phyloP scores from a whole-genome alignment of 345 rosid genomes.

The Eucalyptus cloeziana region DNA sequence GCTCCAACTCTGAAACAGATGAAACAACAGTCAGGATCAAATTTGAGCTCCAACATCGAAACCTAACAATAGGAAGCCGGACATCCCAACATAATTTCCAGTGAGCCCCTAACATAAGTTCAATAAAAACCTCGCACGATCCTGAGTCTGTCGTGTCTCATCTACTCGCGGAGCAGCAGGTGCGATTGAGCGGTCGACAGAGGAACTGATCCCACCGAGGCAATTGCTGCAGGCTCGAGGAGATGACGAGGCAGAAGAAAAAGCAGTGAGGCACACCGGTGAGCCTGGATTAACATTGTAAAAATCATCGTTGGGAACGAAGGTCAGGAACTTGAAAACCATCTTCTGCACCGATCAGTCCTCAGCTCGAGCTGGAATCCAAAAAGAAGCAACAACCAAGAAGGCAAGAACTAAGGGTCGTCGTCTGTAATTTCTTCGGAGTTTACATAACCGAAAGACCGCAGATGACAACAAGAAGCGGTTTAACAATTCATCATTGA shows the following conservation, averaged over 20 bases:
- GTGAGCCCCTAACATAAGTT: not conserved
- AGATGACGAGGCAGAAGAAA: not conserved
- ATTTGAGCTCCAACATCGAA: not conserved
- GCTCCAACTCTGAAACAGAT: not conserved
- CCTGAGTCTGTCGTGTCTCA: not conserved
- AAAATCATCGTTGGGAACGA: not conserved
- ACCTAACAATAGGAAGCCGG: not conserved
- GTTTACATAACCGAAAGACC: not conserved
- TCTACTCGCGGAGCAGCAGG: not conserved
- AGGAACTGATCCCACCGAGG: not conserved
- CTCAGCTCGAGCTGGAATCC: not conserved
- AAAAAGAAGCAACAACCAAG: not conserved
- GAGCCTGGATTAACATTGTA: not conserved
- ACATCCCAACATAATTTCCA: not conserved
- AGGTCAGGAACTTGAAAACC: not conserved
- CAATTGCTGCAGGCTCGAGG: not conserved
- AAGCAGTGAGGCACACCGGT: not conserved
- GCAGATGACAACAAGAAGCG: not conserved
- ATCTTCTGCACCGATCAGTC: not conserved
- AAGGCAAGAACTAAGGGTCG: not conserved
- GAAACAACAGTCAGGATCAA: not conserved
- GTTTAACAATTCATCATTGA: not conserved
- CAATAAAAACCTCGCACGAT: not conserved
- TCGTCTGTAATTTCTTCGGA: not conserved
- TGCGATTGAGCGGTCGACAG: not conserved